These are phyloP conservation scores for Phytophthora citrophthora DNA, from an alignment of 352 stramenopile species.

Conservation along the genomic window DNA sequence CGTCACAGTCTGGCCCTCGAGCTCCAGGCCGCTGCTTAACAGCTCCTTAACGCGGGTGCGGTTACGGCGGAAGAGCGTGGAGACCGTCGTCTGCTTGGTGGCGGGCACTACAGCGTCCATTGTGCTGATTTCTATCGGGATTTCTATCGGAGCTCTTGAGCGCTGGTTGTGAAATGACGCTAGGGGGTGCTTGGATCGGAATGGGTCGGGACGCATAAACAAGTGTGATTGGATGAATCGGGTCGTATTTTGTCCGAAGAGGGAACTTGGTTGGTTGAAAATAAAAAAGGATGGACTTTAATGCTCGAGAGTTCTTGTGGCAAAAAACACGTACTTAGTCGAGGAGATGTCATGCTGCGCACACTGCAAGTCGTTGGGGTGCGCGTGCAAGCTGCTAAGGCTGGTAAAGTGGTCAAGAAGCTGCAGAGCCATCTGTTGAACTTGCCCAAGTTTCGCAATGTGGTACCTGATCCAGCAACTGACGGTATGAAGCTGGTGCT, in stretches of 20 bases:
- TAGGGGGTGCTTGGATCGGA: constrained; percentile 18
- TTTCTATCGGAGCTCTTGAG: constrained; percentile 12
- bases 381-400: constrained; percentile 69
- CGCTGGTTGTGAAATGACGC: constrained; percentile 28
- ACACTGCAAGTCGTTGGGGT: constrained; percentile 61
- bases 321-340: constrained; percentile 11
- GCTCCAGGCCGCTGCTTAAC: constrained; percentile 54
- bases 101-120: constrained; percentile 63
- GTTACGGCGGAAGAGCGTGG: constrained; percentile 82
- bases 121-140: background rate
- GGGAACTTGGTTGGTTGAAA: constrained; percentile 7
- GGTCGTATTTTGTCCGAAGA: constrained; percentile 6
- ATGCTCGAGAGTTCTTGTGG: constrained; percentile 32
- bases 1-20: constrained; percentile 87
- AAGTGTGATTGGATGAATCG: constrained; percentile 30
- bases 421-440: constrained; percentile 70
- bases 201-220: background rate
- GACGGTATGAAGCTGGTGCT: constrained; percentile 61
- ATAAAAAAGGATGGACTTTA: background rate
- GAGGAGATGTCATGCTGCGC: constrained; percentile 61
- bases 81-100: constrained; percentile 46
- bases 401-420: constrained; percentile 63
- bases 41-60: constrained; percentile 88
- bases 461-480: constrained; percentile 54
- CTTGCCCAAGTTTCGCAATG: constrained; percentile 59